Percentiles rank a stretch among this genome's conserved stretches.
phyloP scores from a whole-genome alignment of 164 flowering plant genomes.

The Piper betle region DNA sequence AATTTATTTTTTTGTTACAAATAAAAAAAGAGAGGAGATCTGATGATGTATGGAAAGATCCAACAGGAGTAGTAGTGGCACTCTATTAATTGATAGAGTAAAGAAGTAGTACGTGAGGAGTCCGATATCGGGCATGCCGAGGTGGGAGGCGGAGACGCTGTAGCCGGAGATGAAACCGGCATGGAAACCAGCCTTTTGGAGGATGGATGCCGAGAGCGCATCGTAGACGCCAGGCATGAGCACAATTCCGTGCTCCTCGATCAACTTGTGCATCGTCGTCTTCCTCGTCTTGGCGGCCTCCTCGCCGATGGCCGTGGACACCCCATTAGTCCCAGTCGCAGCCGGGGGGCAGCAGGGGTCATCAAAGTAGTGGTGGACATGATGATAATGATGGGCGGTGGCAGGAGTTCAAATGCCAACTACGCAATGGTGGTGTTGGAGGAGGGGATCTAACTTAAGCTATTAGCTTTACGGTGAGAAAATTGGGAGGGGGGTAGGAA shows the following conservation, averaged over 20 bases:
- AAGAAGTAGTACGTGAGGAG: constrained; percentile 13
- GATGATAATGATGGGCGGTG: no score
- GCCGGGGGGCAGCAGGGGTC: no score
- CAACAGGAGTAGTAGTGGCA: not conserved
- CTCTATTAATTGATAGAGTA: not conserved
- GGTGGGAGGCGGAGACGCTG: constrained; percentile 19
- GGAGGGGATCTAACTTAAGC: no score
- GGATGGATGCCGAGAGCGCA: constrained; percentile 18
- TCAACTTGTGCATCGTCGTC: constrained; percentile 14
- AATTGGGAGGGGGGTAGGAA: no score
- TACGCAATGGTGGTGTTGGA: no score
- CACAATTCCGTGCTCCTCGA: constrained; percentile 16
- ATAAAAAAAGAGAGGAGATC: not conserved
- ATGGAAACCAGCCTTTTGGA: constrained; percentile 14
- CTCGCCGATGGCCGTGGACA: no score
- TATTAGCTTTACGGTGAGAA: no score
- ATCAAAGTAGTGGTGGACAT: no score
- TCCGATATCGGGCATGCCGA: constrained; percentile 24
- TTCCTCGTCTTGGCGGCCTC: no score
- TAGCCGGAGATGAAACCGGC: constrained; percentile 23
- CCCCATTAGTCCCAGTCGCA: no score
- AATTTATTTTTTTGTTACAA: no score
- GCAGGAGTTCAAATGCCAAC: no score
- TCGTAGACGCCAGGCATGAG: constrained; percentile 23
- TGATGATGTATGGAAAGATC: not conserved